Conservation (phyloP, 2,329 filamentous ascomycete genomes). For the Kalmusia sp. region DNA sequence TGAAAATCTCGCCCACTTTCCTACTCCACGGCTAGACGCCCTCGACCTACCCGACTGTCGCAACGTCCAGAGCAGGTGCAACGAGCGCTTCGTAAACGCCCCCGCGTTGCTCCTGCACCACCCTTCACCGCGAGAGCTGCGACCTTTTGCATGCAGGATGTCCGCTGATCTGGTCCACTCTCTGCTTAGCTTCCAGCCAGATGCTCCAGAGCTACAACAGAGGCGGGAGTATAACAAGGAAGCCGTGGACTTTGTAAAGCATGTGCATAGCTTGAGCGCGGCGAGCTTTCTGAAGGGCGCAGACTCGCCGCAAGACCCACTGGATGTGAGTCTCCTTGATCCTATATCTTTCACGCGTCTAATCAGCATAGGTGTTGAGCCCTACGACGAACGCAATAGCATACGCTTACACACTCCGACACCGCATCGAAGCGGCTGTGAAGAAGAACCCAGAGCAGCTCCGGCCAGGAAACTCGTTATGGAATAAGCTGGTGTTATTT, state of each 20-base stretch:
- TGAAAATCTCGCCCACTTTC: no score
- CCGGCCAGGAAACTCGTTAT: constrained; percentile 54
- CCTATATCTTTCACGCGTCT: neutral
- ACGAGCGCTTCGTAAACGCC: neutral
- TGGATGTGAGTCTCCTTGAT: constrained; percentile 37
- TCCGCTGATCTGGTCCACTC: constrained; percentile 35
- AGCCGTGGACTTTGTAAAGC: constrained; percentile 42
- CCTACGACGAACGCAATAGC: constrained; percentile 65
- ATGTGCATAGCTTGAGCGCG: constrained; percentile 41
- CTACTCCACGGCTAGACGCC: no score
- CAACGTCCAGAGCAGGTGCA: neutral
- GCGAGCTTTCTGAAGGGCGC: constrained; percentile 43
- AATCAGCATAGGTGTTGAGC: constrained; percentile 54
- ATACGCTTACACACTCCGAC: constrained; percentile 63
- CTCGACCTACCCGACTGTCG: no score
- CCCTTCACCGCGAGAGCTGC: constrained; percentile 4
- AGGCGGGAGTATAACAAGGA: constrained; percentile 49
- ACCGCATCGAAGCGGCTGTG: constrained; percentile 51
- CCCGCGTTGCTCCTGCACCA: constrained; percentile 9
- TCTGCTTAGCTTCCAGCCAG: constrained; percentile 45
- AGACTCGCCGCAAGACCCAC: constrained; percentile 49
- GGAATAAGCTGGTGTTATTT: constrained; percentile 58
- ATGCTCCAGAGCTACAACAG: constrained; percentile 36
- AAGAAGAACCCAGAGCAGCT: constrained; percentile 48
- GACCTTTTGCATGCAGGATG: constrained; percentile 26